phyloP scores from a whole-genome alignment of 495 filamentous ascomycete species.

The Lineolata rhizophorae region DNA sequence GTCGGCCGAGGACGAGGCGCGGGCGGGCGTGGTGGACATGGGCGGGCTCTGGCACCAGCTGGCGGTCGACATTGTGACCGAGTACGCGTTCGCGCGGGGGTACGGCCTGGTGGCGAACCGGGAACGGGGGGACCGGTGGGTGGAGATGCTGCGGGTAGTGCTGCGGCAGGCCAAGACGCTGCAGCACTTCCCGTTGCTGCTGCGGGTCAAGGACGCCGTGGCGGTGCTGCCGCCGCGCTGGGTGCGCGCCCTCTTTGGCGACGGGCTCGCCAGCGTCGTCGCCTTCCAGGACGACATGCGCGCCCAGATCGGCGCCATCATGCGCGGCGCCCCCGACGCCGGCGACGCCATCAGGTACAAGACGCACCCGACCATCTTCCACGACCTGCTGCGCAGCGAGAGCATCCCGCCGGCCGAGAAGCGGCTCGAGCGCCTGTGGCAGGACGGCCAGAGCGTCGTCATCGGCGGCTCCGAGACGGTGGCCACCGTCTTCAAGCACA shows the following conservation, averaged over 20 bases:
- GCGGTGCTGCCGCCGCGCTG: no score
- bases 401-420: neutral
- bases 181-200: no score
- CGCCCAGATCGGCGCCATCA: no score
- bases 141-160: neutral
- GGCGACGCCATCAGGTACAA: neutral
- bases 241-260: no score
- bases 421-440: neutral
- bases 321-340: no score
- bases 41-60: no score
- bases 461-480: constrained; percentile 22
- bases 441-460: constrained; percentile 14
- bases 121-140: neutral
- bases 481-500: constrained; percentile 21
- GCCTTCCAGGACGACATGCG: no score
- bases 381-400: neutral
- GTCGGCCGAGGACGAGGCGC: no score
- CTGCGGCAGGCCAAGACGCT: no score
- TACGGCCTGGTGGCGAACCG: neutral
- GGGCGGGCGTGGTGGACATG: neutral
- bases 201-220: no score
- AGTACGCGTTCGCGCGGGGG: neutral
- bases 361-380: neutral
- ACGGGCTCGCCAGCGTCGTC: no score
- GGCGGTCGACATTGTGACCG: neutral